Percentiles rank a stretch among this genome's conserved stretches.
Evolutionary conservation across 75 land plant genomes (phyloP).

Genomic region (Chamaecyparis obtusa): DNA sequence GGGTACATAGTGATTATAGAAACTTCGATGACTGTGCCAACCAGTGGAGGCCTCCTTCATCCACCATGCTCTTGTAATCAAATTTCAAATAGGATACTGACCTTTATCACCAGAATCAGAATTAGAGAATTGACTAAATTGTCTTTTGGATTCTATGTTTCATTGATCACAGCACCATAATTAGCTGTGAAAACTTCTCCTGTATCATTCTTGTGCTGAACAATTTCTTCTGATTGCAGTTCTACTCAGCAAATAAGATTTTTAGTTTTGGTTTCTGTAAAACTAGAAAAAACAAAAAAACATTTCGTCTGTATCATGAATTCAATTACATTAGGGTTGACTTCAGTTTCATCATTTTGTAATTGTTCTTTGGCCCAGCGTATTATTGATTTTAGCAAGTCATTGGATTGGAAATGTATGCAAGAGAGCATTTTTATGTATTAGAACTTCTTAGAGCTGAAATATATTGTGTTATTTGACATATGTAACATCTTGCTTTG

Average conservation of each 20-base stretch:
- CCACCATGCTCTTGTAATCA: not conserved
- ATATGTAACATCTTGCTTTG: too few species aligned
- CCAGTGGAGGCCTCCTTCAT: not conserved
- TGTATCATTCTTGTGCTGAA: not conserved
- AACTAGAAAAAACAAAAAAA: not conserved
- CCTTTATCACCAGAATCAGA: not conserved
- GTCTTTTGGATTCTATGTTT: not conserved
- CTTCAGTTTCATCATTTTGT: not conserved
- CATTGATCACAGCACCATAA: not conserved
- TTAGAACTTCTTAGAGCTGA: not conserved
- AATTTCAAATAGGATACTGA: not conserved
- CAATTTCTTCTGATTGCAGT: not conserved
- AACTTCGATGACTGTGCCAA: not conserved
- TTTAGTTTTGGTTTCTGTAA: not conserved
- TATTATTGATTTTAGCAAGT: not conserved
- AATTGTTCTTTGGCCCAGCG: not conserved
- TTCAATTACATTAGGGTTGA: not conserved
- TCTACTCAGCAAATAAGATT: not conserved
- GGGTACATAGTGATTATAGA: not conserved
- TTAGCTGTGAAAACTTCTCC: not conserved
- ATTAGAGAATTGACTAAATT: not conserved
- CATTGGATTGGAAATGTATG: not conserved
- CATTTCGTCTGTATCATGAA: not conserved
- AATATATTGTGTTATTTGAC: not conserved
- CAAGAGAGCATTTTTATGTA: not conserved